These are phyloP conservation scores for Cordyceps cateniannulata DNA, from an alignment of 2,329 filamentous ascomycete genomes.

Conservation along the genomic window DNA sequence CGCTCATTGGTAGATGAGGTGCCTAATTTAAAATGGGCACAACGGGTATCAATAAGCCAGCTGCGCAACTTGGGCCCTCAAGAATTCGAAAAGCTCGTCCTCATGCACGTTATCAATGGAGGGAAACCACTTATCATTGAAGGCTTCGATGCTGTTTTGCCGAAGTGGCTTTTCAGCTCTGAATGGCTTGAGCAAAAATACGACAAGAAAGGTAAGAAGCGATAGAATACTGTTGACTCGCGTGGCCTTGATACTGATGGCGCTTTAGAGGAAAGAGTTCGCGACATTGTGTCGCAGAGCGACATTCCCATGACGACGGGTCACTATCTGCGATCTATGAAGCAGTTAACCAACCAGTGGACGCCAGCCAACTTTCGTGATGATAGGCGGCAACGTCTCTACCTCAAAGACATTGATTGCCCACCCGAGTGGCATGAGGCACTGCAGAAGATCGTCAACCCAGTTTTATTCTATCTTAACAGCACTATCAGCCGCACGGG, in stretches of 20 bases:
- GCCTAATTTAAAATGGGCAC: conserved; percentile 80
- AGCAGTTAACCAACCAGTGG: conserved; percentile 77
- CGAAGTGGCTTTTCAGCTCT: conserved; percentile 69
- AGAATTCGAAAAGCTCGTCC: conserved; percentile 78
- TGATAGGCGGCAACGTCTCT: conserved; percentile 75
- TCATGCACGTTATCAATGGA: conserved; percentile 73
- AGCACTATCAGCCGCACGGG: conserved; percentile 53
- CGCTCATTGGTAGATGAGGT: conserved; percentile 67
- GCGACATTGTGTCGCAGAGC: conserved; percentile 66
- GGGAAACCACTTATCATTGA: conserved; percentile 89
- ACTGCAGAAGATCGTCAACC: conserved; percentile 70
- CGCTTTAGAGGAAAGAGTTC: conserved; percentile 67
- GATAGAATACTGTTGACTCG: neutral
- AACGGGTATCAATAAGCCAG: conserved; percentile 70
- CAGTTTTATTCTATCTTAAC: conserved; percentile 84
- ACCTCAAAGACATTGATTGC: conserved; percentile 96
- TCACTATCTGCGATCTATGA: conserved; percentile 87
- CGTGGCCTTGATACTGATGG: conserved; percentile 17
- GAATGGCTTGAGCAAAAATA: conserved; percentile 75
- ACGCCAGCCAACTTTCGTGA: conserved; percentile 69
- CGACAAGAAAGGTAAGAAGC: conserved; percentile 64
- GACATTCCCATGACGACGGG: conserved; percentile 80
- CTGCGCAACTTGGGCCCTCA: conserved; percentile 71
- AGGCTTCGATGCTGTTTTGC: conserved; percentile 72
- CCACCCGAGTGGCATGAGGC: conserved; percentile 80